These are phyloP conservation scores for Stephania yunnanensis DNA, from an alignment of 164 flowering plant species.

Conservation along the genomic window DNA sequence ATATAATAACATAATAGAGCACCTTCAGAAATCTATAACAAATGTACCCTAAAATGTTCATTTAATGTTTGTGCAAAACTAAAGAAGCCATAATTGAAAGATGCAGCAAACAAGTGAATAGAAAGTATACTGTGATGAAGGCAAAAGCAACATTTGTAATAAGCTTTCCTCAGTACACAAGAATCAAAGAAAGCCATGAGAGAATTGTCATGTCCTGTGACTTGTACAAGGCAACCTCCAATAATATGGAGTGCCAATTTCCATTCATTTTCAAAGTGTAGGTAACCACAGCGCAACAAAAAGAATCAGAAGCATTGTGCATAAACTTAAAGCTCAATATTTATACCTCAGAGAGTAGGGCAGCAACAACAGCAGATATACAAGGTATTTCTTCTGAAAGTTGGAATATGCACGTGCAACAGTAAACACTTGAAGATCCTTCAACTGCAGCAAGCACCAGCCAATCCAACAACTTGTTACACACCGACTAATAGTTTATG, in stretches of 20 bases:
- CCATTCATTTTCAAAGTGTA: neutral
- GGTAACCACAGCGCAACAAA: neutral
- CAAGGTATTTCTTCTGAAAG: constrained; percentile 97
- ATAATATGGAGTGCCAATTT: neutral
- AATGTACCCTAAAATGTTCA: no score
- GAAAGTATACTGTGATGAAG: no score
- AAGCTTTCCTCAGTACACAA: no score
- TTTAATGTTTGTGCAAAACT: no score
- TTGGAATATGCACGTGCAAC: constrained; percentile 92
- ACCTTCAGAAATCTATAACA: no score
- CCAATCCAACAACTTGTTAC: neutral
- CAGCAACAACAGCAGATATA: constrained; percentile 96
- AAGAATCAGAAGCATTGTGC: neutral
- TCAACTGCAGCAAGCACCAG: constrained; percentile 51
- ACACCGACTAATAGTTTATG: neutral
- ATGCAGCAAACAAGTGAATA: no score
- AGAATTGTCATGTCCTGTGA: no score
- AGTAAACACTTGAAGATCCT: constrained; percentile 94
- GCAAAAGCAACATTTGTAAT: no score
- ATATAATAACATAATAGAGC: no score
- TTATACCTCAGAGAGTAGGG: constrained; percentile 85
- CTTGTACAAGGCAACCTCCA: no score
- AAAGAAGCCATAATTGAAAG: no score
- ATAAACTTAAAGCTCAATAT: neutral
- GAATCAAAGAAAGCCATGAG: no score